Conservation (phyloP, 768 basidiomycete species). For the Leccinellum rugosiceps region DNA sequence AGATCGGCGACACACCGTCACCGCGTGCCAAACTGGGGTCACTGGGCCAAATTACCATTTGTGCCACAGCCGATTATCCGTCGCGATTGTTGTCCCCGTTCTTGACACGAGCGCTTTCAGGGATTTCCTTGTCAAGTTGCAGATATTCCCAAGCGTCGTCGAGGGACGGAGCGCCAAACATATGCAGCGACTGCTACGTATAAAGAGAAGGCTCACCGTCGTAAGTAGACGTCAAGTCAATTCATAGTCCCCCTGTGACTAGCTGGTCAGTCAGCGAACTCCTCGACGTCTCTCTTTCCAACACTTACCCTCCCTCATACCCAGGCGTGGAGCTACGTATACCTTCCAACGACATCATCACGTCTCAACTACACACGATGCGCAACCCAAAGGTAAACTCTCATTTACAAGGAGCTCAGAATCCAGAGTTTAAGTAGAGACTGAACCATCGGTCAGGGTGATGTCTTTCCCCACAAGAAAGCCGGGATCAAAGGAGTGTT, state of each 20-base stretch:
- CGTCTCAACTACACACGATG: constrained; percentile 5
- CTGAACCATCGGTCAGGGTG: background rate
- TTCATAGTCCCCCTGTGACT: background rate
- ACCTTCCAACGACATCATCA: background rate
- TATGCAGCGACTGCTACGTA: background rate
- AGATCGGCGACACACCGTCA: background rate
- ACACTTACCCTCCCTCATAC: background rate
- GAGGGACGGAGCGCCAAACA: background rate
- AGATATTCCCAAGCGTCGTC: background rate
- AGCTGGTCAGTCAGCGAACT: constrained; percentile 10
- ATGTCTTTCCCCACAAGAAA: background rate
- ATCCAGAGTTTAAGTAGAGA: background rate
- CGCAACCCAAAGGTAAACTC: constrained; percentile 5
- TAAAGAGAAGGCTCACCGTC: constrained; percentile 1
- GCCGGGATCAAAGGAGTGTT: constrained; percentile 14
- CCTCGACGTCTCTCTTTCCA: background rate
- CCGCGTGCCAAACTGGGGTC: background rate
- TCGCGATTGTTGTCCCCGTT: background rate
- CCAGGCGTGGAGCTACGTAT: constrained; percentile 1
- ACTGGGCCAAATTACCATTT: background rate
- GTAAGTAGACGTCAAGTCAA: background rate
- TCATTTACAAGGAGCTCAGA: background rate
- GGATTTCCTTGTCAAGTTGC: background rate
- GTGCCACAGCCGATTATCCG: background rate
- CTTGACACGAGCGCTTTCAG: background rate